A percentile compares a stretch with the other conserved stretches of the same genome.
phyloP scores from a whole-genome alignment of 176 grass and related monocot genomes.

The Oryza coarctata region DNA sequence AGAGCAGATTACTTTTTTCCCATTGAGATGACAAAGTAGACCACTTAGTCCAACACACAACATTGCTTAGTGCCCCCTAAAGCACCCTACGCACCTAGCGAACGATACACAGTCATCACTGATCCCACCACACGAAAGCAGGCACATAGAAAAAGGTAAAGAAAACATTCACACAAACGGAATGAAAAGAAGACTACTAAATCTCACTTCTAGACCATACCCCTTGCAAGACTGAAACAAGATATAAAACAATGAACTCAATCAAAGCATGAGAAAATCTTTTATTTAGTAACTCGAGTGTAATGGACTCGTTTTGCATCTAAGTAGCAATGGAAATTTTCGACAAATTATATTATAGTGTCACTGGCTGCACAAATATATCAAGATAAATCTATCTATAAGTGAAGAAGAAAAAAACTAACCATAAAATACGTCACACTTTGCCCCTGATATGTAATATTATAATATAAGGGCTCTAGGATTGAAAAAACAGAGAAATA shows the following conservation, averaged over 20 bases:
- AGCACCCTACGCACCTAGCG: constrained; percentile 42
- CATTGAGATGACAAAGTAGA: not conserved
- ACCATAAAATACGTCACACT: not conserved
- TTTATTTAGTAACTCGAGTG: not conserved
- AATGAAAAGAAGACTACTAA: not conserved
- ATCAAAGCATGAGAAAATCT: not conserved
- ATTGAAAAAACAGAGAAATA: too few species aligned
- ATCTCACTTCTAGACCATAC: too few species aligned
- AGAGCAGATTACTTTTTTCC: not conserved
- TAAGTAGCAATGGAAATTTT: not conserved
- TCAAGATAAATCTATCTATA: not conserved
- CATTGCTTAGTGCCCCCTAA: constrained; percentile 41
- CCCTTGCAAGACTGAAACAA: not conserved
- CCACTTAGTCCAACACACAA: not conserved
- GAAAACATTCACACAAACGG: not conserved
- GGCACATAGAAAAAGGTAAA: not conserved
- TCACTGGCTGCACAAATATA: not conserved
- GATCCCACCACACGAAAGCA: not conserved
- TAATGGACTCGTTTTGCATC: not conserved
- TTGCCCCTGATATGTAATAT: too few species aligned
- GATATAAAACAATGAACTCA: not conserved
- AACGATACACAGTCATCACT: not conserved
- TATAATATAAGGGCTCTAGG: too few species aligned
- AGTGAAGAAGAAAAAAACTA: not conserved
- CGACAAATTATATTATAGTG: too few species aligned